These are phyloP conservation scores for barley (Hordeum vulgare) DNA, from an alignment of 176 grass and related monocot genomes.

Conservation along the genomic window MorexV3_pseudomolecules_assembly NC_058522.1:413093229-413093728, in stretches of 20 bases:
- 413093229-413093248: neutral
- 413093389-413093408: neutral
- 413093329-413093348: neutral
- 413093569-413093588: neutral
- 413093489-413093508: neutral
- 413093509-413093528: neutral
- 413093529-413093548: neutral
- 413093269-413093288: neutral
- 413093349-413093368: neutral
- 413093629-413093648: neutral
- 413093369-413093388: neutral
- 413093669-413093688: conserved; percentile 6
- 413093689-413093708: neutral
- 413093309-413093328: conserved; percentile 19
- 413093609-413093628: neutral
- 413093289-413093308: neutral
- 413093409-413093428: neutral
- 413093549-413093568: neutral
- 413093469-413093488: conserved; percentile 11
- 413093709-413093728: neutral
- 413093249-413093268: neutral
- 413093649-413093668: neutral
- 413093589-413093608: neutral
- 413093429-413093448: neutral
- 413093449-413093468: neutral